Evolutionary conservation across 2,329 filamentous ascomycete genomes (phyloP).

Genomic region (Hypoxylon sp.): DNA sequence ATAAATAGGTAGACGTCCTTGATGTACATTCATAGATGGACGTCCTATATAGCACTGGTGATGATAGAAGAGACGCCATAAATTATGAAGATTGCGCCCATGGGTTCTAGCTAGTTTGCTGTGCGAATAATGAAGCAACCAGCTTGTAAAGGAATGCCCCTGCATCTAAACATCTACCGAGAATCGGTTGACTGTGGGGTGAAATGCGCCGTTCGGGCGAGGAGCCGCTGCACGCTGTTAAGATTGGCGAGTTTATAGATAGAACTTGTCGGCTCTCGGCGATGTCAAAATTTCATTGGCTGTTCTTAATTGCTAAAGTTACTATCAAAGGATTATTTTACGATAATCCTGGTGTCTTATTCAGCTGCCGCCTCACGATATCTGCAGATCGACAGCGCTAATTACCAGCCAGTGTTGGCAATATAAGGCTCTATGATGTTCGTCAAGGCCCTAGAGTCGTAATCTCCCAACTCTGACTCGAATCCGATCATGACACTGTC

Average conservation of each 20-base stretch:
- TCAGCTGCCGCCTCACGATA: neutral
- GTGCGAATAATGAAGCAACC: neutral
- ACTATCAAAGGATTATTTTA: neutral
- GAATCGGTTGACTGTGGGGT: slow-evolving; percentile 9
- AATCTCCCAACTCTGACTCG: slow-evolving; percentile 49
- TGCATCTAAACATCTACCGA: slow-evolving; percentile 10
- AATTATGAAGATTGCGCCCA: neutral
- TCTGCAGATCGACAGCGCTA: neutral
- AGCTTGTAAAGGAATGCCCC: neutral
- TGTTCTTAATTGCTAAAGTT: neutral
- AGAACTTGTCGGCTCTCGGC: slow-evolving; percentile 6
- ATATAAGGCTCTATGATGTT: slow-evolving; percentile 52
- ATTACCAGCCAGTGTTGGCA: slow-evolving; percentile 46
- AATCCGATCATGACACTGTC: slow-evolving; percentile 50
- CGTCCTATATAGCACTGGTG: neutral
- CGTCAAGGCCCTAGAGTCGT: slow-evolving; percentile 47
- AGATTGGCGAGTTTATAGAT: slow-evolving; percentile 8
- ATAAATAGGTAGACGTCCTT: neutral
- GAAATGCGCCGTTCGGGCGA: neutral
- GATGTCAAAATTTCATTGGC: neutral
- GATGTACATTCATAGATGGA: neutral
- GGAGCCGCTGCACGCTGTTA: slow-evolving; percentile 1
- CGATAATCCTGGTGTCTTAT: slow-evolving; percentile 1
- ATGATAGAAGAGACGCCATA: neutral
- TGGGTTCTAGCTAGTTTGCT: neutral